Conservation (phyloP, 2,329 filamentous ascomycete species). For the Xylaria hypoxylon region DNA sequence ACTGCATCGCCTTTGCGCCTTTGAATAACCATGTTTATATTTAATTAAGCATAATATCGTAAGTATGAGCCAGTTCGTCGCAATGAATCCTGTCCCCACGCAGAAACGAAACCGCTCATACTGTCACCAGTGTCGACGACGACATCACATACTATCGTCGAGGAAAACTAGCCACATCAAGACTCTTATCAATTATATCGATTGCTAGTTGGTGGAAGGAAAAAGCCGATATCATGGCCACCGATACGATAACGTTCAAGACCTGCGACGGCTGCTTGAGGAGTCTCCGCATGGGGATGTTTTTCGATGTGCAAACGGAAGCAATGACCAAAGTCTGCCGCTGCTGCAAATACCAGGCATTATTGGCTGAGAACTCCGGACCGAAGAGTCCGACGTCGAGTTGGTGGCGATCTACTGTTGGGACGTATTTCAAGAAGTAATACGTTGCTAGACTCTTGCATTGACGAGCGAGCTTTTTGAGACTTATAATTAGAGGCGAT, state of each 20-base stretch:
- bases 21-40: too few relatives aligned
- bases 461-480: neutral
- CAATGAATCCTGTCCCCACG: too few relatives aligned
- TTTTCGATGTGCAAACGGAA: constrained; percentile 22
- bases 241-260: constrained; percentile 21
- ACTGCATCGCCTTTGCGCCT: too few relatives aligned
- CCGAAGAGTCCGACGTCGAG: constrained; percentile 14
- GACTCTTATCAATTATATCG: neutral
- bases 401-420: constrained; percentile 24
- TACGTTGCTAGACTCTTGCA: neutral
- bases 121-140: neutral
- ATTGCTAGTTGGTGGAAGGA: neutral
- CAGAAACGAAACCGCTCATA: too few relatives aligned
- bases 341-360: constrained; percentile 30
- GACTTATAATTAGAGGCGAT: neutral
- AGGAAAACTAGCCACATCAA: neutral
- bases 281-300: constrained; percentile 30
- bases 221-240: neutral
- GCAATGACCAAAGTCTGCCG: constrained; percentile 19
- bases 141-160: neutral
- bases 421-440: constrained; percentile 10
- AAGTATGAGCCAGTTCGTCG: too few relatives aligned
- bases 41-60: too few relatives aligned
- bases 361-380: neutral
- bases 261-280: constrained; percentile 27